Evolutionary conservation across 2,329 filamentous ascomycete genomes (phyloP).

Genomic region (Parafenestella ontariensis): DNA sequence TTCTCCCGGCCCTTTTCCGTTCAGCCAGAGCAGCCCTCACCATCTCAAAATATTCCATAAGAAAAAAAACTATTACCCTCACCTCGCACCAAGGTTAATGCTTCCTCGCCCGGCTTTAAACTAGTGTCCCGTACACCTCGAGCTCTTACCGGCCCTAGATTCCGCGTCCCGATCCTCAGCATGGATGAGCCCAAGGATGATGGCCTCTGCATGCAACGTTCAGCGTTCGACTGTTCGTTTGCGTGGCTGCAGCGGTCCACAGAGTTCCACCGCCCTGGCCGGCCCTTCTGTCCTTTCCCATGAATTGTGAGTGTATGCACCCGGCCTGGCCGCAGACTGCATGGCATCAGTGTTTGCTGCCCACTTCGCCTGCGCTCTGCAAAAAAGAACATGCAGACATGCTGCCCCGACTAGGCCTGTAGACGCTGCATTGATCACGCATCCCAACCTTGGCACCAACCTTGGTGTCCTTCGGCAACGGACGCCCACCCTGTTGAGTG

Average conservation of each 20-base stretch:
- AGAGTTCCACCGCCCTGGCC: conserved; percentile 22
- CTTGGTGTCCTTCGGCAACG: neutral
- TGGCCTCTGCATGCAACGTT: conserved; percentile 17
- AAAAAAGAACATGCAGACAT: neutral
- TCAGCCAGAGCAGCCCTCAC: neutral
- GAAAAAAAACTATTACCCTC: no score
- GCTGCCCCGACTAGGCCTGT: neutral
- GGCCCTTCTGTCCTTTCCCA: neutral
- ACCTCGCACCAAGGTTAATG: no score
- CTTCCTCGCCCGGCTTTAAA: no score
- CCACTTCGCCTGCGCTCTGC: neutral
- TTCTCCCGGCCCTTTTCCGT: neutral
- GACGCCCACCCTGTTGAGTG: conserved; percentile 18
- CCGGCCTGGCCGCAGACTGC: conserved; percentile 1
- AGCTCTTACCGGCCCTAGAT: conserved; percentile 2
- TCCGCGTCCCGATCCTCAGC: conserved; percentile 2
- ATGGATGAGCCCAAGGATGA: conserved; percentile 6
- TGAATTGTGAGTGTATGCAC: neutral
- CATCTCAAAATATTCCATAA: neutral
- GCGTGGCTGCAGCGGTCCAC: conserved; percentile 24
- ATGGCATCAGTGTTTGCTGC: neutral
- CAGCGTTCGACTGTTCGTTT: conserved; percentile 20
- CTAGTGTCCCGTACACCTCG: neutral
- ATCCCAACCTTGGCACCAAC: neutral
- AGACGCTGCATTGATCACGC: neutral